Percentiles rank a stretch among this genome's conserved stretches.
Evolutionary conservation across 2,329 filamentous ascomycete species (phyloP).

Genomic region (Xylariaceae sp.): DNA sequence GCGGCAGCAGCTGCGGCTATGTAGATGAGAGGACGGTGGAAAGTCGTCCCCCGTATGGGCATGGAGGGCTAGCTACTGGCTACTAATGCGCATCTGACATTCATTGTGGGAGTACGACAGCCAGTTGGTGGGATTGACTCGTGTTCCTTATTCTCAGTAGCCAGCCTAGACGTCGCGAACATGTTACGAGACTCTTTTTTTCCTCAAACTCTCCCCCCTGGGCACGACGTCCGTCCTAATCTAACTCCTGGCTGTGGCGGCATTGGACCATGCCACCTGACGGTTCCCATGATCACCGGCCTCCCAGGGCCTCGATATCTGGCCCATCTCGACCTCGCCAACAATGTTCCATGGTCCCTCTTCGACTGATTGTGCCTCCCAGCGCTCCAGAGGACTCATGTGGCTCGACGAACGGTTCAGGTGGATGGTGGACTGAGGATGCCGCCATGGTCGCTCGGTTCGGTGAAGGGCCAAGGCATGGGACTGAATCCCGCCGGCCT

Average conservation of each 20-base stretch:
- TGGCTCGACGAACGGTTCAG: not conserved
- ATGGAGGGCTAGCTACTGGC: not conserved
- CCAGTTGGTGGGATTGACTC: too few species aligned
- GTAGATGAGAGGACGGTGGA: not conserved
- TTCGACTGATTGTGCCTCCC: not conserved
- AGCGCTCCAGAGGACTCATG: not conserved
- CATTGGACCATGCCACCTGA: not conserved
- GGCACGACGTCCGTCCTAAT: not conserved
- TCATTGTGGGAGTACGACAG: too few species aligned
- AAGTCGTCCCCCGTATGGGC: too few species aligned
- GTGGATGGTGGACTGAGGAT: not conserved
- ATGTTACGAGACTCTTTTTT: not conserved
- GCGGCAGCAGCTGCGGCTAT: not conserved
- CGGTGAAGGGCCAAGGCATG: too few species aligned
- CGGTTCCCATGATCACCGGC: not conserved
- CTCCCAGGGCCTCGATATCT: not conserved
- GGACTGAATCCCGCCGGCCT: too few species aligned
- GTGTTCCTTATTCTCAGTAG: too few species aligned
- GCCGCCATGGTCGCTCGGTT: not conserved
- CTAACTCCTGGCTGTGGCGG: not conserved
- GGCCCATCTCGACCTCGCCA: not conserved
- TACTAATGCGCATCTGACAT: not conserved
- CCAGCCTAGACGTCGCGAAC: too few species aligned
- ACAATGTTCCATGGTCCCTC: not conserved
- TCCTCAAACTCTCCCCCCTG: not conserved